Base-by-base conservation (phyloP, 257 asterid genomes). In the Plectranthus barbatus region DNA sequence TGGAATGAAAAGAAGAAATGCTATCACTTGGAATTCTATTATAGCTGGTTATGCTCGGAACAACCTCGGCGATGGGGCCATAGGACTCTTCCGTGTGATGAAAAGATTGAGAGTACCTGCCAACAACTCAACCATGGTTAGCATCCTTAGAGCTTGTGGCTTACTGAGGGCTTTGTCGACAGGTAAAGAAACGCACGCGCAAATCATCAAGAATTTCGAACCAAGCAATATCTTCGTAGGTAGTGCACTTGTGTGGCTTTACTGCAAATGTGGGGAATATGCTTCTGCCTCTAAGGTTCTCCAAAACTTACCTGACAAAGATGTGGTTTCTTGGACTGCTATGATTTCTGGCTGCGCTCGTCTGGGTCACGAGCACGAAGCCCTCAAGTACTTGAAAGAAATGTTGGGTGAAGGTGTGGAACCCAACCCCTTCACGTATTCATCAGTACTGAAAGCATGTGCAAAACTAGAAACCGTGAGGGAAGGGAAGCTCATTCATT, bases 261-360 rank as follows among this genome's bases (percentile, higher is more conserved):
- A 88, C 34, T 86, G 96, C 51, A 82, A 87, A 78, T 88, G 95
- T 67, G 80, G 90, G 21, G 86, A 85, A 26, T 82, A 88, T 53
- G 54, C 71, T 1, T 67, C 80, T 33, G 96, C 98, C n/a, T 71
- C 83, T 53, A 85, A 73, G 47, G 93, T 86, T 66, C 96, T 91
- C 31, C 71, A 79, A 15, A 63, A 64, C 69, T 71, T 91, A 71
- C 91, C 94, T 0, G 76, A 79, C 60, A 84, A 85, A 75, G 95
- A 88, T 51, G 98, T 91, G 2, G 95, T 88, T 74, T 91, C 96
- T 2, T 91, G 98, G 98, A 91, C 98, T 33, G 80, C 96, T 3
- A 84, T 91, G 91, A 88, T 88, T 62, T 91, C 98, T 52, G 86
- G 91, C 14, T 91, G 95, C 62, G 84, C 95, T 23, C 76, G 60